Evolutionary conservation across 2,329 filamentous ascomycete species (phyloP), one percentile per base, ranked within the genome.

Genomic region (Fusarium praegraminearum): DNA sequence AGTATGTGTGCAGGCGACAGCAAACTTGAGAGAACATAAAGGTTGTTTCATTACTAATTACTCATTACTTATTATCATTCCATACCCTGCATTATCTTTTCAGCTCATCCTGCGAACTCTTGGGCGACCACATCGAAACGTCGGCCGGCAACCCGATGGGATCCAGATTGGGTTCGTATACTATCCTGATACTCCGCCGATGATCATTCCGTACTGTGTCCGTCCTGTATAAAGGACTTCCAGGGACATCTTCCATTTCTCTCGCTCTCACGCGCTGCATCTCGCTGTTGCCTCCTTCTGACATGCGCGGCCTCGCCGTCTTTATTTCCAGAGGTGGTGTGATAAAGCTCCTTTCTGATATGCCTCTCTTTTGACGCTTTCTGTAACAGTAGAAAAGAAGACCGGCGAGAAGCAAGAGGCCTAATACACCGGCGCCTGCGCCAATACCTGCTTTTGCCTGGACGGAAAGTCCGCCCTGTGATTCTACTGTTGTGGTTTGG

Each of bases 61-160:
- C 18, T 52, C 35, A 24, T 32, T 12, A 62, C 33, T 5, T 26
- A 24, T 24, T 22, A 22, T 20, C n/a, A 3, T 16, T 52, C 22
- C 24, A 52, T 30, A 22, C 35, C 16, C 20, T 30, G 28, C 7
- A 16, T n/a, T 38, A 40, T 9, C 13, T 53, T 11, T 44, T 62
- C 5, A 33, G 20, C 1, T 22, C 49, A 3, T 61, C 44, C 43
- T 61, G 44, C 1, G 58, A 62, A 4, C 26, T 52, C 58, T 45
- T 62, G 0, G 58, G 45, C 3, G 56, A 45, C 11, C 56, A 53
- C 18, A 61, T 20, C 1, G 36, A 41, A 7, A 16, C n/a, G 18
- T 61, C 56, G 12, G 44, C 56, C 0, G 58, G 56, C 15, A 62
- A 44, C 18, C 59, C 58, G 16, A 61, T 13, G 9, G 58, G 58